Evolutionary conservation across 192 early-diverging fungal genomes (phyloP).

Genomic region (Coemansia sp.): DNA sequence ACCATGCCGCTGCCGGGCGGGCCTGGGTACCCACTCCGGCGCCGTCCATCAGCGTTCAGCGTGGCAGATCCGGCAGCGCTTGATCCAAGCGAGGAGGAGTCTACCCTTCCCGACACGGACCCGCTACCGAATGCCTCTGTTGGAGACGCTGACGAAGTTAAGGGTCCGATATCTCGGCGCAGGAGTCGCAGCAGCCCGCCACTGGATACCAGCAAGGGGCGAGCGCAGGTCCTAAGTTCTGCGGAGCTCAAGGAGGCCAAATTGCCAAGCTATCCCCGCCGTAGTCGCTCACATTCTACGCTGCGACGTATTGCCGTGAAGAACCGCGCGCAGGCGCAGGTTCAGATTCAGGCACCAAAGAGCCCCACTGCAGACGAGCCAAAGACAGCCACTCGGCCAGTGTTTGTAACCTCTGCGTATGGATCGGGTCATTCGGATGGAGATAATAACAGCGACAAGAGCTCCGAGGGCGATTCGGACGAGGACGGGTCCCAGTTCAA

Average conservation of each 20-base stretch:
- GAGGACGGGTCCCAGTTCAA: conserved; percentile 8
- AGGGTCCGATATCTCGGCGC: neutral
- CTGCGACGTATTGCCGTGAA: conserved; percentile 31
- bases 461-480: neutral
- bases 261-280: neutral
- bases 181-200: conserved; percentile 6
- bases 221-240: too few relatives aligned
- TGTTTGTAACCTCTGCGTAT: conserved; percentile 3
- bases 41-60: conserved; percentile 40
- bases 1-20: neutral
- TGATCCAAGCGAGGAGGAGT: neutral
- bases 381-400: neutral
- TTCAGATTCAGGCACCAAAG: neutral
- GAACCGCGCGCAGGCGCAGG: conserved; percentile 29
- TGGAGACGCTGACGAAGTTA: neutral
- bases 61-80: conserved; percentile 23
- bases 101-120: too few relatives aligned
- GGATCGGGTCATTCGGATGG: conserved; percentile 3
- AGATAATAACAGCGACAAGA: neutral
- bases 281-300: conserved; percentile 28
- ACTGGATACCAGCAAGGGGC: neutral
- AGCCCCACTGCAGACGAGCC: neutral
- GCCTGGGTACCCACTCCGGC: conserved; percentile 3
- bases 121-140: neutral
- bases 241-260: neutral